Percentiles rank a stretch among this genome's conserved stretches.
phyloP scores from a whole-genome alignment of 768 basidiomycete genomes.

The Hydnomerulius pinastri region DNA sequence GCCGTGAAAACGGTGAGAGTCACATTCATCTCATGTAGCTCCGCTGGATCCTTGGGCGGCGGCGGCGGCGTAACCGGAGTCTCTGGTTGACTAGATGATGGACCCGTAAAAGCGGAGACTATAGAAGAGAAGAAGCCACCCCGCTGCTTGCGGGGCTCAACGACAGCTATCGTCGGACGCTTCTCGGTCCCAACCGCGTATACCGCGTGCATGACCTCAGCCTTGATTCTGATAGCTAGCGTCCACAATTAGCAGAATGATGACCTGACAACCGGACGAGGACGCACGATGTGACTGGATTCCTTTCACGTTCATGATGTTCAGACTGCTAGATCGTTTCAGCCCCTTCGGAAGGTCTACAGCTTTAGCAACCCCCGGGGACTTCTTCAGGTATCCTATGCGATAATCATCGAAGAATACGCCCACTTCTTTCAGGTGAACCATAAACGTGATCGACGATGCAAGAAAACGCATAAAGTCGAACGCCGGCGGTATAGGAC shows the following conservation, averaged over 20 bases:
- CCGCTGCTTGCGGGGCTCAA: slow-evolving; percentile 29
- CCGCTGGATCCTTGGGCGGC: slow-evolving; percentile 25
- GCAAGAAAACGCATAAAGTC: slow-evolving; percentile 89
- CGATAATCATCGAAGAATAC: slow-evolving; percentile 83
- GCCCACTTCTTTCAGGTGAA: slow-evolving; percentile 69
- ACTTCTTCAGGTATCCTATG: slow-evolving; percentile 67
- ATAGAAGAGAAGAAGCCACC: slow-evolving; percentile 50
- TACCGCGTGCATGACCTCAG: slow-evolving; percentile 80
- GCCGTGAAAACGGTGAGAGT: slow-evolving; percentile 37
- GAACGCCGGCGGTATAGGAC: slow-evolving; percentile 77
- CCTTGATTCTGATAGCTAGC: slow-evolving; percentile 73
- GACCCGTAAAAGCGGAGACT: slow-evolving; percentile 26
- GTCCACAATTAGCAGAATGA: slow-evolving; percentile 4
- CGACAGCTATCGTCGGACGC: slow-evolving; percentile 40
- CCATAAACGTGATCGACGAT: slow-evolving; percentile 94
- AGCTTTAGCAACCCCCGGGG: slow-evolving; percentile 49
- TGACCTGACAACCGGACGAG: background rate
- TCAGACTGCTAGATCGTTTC: slow-evolving; percentile 52
- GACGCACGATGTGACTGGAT: slow-evolving; percentile 65
- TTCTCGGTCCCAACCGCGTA: slow-evolving; percentile 68
- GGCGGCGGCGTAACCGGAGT: slow-evolving; percentile 9
- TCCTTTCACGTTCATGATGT: slow-evolving; percentile 67
- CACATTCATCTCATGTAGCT: slow-evolving; percentile 25
- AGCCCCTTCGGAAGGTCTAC: slow-evolving; percentile 58
- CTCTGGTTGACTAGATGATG: slow-evolving; percentile 14